Evolutionary conservation across 139 green algal species (phyloP).

Genomic region (Monoraphidium neglectum): DNA sequence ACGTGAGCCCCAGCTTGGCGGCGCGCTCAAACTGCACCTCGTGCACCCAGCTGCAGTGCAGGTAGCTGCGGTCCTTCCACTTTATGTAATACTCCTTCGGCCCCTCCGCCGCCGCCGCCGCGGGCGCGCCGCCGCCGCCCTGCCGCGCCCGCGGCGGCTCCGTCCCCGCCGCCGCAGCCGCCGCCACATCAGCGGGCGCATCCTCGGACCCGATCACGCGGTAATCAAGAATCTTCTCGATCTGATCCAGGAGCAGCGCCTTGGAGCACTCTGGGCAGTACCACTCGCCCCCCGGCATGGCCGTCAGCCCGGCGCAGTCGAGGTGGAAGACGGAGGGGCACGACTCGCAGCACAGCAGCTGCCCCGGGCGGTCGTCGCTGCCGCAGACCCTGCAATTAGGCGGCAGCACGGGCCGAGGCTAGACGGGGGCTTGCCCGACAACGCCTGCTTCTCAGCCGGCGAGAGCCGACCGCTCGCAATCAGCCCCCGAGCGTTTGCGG

Average conservation of each 20-base stretch:
- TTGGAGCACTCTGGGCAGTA: slow-evolving; percentile 53
- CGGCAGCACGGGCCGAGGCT: too few relatives aligned
- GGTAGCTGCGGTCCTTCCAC: slow-evolving; percentile 58
- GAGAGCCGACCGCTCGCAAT: too few relatives aligned
- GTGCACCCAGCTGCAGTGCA: slow-evolving; percentile 66
- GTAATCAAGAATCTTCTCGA: slow-evolving; percentile 51
- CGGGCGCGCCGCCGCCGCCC: background rate
- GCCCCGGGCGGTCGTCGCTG: slow-evolving; percentile 37
- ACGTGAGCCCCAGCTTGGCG: slow-evolving; percentile 9
- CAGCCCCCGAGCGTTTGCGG: too few relatives aligned
- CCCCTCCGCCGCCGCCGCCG: background rate
- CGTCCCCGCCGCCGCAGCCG: background rate
- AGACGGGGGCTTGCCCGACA: too few relatives aligned
- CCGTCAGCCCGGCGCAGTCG: slow-evolving; percentile 60
- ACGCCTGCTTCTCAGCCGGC: too few relatives aligned
- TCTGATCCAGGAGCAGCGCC: slow-evolving; percentile 9
- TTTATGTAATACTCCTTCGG: slow-evolving; percentile 61
- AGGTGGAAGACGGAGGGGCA: slow-evolving; percentile 64
- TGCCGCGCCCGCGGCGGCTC: slow-evolving; percentile 10
- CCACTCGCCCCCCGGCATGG: slow-evolving; percentile 59
- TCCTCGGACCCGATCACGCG: slow-evolving; percentile 14
- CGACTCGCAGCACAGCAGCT: slow-evolving; percentile 68
- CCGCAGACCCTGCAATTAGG: slow-evolving; percentile 33
- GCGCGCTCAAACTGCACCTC: slow-evolving; percentile 33
- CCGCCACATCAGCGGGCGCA: background rate